Conservation (phyloP, 2,329 filamentous ascomycete species). For the Fusarium nelsonii region DNA sequence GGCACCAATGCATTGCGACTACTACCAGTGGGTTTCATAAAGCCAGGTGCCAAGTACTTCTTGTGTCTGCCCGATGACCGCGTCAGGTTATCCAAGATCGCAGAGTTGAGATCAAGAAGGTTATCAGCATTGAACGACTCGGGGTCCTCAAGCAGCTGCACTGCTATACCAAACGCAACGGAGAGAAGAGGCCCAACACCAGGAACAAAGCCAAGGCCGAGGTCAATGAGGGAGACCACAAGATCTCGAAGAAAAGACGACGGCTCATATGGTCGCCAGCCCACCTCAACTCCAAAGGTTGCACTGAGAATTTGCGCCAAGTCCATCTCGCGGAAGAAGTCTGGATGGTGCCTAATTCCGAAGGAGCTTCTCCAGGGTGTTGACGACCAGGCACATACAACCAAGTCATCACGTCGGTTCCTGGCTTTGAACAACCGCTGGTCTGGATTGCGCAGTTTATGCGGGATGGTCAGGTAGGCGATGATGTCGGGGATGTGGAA, state of each 20-base stretch:
- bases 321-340: conserved; percentile 24
- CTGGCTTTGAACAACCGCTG: background rate
- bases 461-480: conserved; percentile 8
- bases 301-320: conserved; percentile 12
- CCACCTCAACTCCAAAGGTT: conserved; percentile 12
- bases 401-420: background rate
- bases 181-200: conserved; percentile 1
- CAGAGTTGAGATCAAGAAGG: background rate
- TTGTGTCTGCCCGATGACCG: background rate
- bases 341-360: accelerated
- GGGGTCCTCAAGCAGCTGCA: conserved; percentile 8
- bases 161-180: conserved; percentile 8
- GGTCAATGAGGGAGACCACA: accelerated
- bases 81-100: background rate
- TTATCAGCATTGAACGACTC: background rate
- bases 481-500: conserved; percentile 10
- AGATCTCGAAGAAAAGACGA: background rate
- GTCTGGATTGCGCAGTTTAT: conserved; percentile 14
- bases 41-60: conserved; percentile 11
- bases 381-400: background rate
- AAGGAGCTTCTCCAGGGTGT: background rate
- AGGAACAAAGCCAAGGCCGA: conserved; percentile 3
- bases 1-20: accelerated
- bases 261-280: conserved; percentile 16
- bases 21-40: background rate